phyloP scores from a whole-genome alignment of 306 rosid species.

The Prunus mume region DNA sequence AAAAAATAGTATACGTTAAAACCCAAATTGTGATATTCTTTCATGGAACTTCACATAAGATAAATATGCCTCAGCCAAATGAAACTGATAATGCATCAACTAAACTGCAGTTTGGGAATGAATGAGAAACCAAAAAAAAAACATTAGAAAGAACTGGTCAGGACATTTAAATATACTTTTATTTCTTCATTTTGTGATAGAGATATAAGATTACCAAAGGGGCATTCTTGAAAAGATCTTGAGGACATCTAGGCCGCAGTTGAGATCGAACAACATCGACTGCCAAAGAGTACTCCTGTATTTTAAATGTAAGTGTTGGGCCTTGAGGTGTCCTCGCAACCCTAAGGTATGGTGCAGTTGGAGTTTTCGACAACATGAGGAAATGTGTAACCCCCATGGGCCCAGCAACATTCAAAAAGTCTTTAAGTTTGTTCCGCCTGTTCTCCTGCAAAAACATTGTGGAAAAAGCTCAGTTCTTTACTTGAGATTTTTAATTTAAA shows the following conservation, averaged over 20 bases:
- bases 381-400: conserved; percentile 97
- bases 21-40: not conserved
- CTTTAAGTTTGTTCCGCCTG: conserved; percentile 74
- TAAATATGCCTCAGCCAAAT: not conserved
- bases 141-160: too few species aligned
- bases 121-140: not conserved
- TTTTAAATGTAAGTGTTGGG: conserved; percentile 85
- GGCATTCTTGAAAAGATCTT: conserved; percentile 83
- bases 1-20: not conserved
- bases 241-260: conserved; percentile 81
- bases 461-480: not conserved
- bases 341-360: conserved; percentile 65
- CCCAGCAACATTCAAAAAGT: conserved; percentile 90
- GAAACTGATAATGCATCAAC: not conserved
- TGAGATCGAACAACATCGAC: conserved; percentile 75
- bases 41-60: not conserved
- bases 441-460: conserved; percentile 66
- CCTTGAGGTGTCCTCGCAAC: conserved; percentile 97
- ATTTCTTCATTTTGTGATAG: not conserved
- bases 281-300: conserved; percentile 75
- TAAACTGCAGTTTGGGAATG: not conserved
- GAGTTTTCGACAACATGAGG: conserved; percentile 87
- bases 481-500: not conserved
- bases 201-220: conserved; percentile 64
- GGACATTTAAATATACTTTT: not conserved